Evolutionary conservation across 352 stramenopile genomes (phyloP).

Genomic region (Paralagenidium karlingii): DNA sequence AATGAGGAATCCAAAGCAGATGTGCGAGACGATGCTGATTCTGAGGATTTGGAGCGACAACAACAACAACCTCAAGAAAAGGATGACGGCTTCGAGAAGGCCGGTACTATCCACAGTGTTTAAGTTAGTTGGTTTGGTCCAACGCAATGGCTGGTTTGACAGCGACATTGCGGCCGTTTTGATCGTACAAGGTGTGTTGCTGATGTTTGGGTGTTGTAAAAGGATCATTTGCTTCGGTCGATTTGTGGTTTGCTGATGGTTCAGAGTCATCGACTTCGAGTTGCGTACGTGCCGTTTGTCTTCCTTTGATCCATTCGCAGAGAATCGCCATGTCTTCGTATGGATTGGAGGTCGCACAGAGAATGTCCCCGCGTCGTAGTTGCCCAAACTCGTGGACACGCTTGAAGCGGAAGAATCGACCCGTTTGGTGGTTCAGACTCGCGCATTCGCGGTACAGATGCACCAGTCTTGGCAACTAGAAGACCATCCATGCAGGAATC

Average conservation of each 20-base stretch:
- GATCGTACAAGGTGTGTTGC: too few species aligned
- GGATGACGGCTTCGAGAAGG: too few species aligned
- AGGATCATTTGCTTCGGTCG: too few species aligned
- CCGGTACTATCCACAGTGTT: too few species aligned
- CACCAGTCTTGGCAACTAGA: background rate
- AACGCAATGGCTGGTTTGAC: too few species aligned
- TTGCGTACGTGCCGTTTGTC: background rate
- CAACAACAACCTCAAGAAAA: too few species aligned
- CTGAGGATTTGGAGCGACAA: background rate
- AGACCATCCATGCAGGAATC: too few species aligned
- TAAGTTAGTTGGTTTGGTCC: too few species aligned
- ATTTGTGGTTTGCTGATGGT: too few species aligned
- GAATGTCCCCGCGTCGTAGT: conserved; percentile 30
- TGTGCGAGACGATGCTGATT: background rate
- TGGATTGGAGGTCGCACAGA: conserved; percentile 40
- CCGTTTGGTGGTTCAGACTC: background rate
- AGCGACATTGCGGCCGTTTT: too few species aligned
- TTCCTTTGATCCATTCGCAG: conserved; percentile 30
- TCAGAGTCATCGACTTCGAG: background rate
- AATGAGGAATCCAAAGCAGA: too few species aligned
- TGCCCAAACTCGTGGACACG: conserved; percentile 18
- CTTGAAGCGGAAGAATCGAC: background rate
- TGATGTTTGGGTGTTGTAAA: too few species aligned
- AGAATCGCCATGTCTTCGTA: conserved; percentile 66
- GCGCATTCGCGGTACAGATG: conserved; percentile 34